Base-by-base conservation (phyloP, 257 asterid genomes). In the Fraxinus americana region DNA sequence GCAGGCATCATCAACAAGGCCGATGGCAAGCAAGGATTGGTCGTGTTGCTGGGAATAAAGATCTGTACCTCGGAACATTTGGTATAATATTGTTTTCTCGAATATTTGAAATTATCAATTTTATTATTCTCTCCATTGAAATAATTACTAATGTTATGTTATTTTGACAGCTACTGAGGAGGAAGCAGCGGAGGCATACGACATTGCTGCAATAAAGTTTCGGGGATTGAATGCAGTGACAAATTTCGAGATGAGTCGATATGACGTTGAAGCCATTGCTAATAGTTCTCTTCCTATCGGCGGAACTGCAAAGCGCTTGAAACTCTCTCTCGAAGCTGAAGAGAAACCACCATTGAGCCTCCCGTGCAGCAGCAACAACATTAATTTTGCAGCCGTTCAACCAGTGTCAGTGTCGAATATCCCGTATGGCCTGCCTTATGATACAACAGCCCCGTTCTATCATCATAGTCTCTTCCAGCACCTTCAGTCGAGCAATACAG, bases 21-120 rank as follows among this genome's bases (percentile, higher is more conserved):
- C 89, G 99, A 0, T 96, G 99, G 99, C 99, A 96, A 77, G 99
- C 99, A 17, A 86, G 99, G 81, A 96, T 96, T 4, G 99, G 99
- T 5, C 97, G 99, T 5, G 99, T 95, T 69, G 97, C 99, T 0
- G 98, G 98, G 75, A 93, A 95, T 59, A 93, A 93, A 81, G 98
- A 95, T 79, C 83, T 95, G 5, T 95, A 95, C 85, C 97, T 95
- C 0, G 99, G 99, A 76, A 95, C 99, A 25, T 95, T 95, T 43
- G 96, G 99, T 93, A 86, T 5, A 67, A 34, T 1, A 52, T 13
- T 1, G 6, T 73, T 63, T 77, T 30, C 36, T 30, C 2, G 39
- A 19, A n/a, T 23, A 25, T 61, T 78, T 0, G 1, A 1, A 13
- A 34, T 73, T 45, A 1, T 30, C 5, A 8, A 25, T 61, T 23